Evolutionary conservation across 2,329 filamentous ascomycete species (phyloP).

Genomic region (Diaporthe vexans): DNA sequence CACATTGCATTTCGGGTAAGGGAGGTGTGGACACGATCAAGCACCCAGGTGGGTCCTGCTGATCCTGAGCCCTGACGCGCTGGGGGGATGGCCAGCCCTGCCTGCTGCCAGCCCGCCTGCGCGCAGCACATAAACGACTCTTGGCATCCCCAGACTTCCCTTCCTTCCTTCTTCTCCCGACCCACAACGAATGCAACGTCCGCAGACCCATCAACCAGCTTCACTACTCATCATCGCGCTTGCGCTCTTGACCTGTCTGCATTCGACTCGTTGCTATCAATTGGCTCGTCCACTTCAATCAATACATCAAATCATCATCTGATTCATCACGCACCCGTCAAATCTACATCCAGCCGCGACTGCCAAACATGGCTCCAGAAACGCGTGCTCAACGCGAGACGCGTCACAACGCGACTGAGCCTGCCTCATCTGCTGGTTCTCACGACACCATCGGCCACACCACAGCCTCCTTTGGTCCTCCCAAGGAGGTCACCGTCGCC

Average conservation of each 20-base stretch:
- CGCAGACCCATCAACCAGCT: slow-evolving; percentile 23
- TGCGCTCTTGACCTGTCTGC: slow-evolving; percentile 18
- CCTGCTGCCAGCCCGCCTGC: too few species aligned
- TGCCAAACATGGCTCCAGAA: slow-evolving; percentile 18
- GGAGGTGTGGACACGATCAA: not conserved
- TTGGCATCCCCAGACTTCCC: not conserved
- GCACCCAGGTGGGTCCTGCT: not conserved
- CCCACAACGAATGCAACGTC: slow-evolving; percentile 31
- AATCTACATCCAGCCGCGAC: slow-evolving; percentile 1
- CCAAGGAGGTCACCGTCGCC: slow-evolving; percentile 24
- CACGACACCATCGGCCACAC: slow-evolving; percentile 66
- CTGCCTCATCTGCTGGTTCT: slow-evolving; percentile 69
- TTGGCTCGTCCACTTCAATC: slow-evolving; percentile 25
- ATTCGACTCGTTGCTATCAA: slow-evolving; percentile 25
- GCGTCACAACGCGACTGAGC: slow-evolving; percentile 54
- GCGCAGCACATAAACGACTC: not conserved
- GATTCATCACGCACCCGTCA: not conserved
- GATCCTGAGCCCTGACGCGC: not conserved
- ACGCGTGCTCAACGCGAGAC: slow-evolving; percentile 58
- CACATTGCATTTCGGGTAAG: not conserved
- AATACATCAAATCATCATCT: not conserved
- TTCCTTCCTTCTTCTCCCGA: not conserved
- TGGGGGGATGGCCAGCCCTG: not conserved
- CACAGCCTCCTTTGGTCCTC: slow-evolving; percentile 18
- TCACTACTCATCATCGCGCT: slow-evolving; percentile 25